A percentile compares a stretch with the other conserved stretches of the same genome.
phyloP scores from a whole-genome alignment of 352 stramenopile species.

The Pythium dissotocum region DNA sequence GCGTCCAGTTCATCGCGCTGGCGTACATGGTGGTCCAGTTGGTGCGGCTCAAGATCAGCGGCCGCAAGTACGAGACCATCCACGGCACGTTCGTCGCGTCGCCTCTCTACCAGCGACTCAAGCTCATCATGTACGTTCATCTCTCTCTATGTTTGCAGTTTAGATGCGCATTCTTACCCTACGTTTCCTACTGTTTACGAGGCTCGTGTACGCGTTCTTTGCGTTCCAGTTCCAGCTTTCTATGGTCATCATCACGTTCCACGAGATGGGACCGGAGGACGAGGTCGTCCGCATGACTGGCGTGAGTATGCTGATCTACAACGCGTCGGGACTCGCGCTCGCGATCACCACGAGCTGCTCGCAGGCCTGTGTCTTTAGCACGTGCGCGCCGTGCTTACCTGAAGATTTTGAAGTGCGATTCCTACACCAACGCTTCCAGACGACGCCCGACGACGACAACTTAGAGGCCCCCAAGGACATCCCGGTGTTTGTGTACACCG shows the following conservation, averaged over 20 bases:
- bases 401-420: constrained; percentile 24
- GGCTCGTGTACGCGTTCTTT: constrained; percentile 61
- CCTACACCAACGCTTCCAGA: neutral
- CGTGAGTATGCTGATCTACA: constrained; percentile 20
- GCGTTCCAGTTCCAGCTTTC: constrained; percentile 54
- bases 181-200: constrained; percentile 2
- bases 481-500: constrained; percentile 39
- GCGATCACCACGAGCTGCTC: constrained; percentile 22
- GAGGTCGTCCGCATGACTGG: neutral
- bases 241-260: neutral
- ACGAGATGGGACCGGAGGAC: neutral
- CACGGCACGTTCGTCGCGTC: constrained; percentile 63
- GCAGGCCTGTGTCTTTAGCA: constrained; percentile 18
- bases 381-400: constrained; percentile 16
- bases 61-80: constrained; percentile 64
- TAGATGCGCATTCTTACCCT: too few relatives aligned
- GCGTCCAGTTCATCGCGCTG: constrained; percentile 49
- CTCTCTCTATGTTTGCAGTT: neutral
- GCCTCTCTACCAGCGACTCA: constrained; percentile 65
- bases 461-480: constrained; percentile 10
- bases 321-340: constrained; percentile 12
- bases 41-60: constrained; percentile 43
- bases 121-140: constrained; percentile 53
- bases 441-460: neutral
- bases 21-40: constrained; percentile 55